A percentile compares a stretch with the other conserved stretches of the same genome.
phyloP scores from a whole-genome alignment of 305 asterid species.

The Fraxinus platypoda region DNA sequence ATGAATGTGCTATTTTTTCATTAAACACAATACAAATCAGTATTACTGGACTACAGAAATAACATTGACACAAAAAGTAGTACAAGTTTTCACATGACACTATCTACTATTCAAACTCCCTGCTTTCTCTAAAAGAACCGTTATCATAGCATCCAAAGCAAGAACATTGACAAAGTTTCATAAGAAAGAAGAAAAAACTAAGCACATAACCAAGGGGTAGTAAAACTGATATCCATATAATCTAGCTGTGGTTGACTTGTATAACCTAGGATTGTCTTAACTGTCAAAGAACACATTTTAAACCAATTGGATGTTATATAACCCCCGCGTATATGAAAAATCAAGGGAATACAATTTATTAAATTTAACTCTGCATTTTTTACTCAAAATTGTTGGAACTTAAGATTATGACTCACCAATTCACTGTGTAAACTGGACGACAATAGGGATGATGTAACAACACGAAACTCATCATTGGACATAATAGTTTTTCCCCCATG shows the following conservation, averaged over 20 bases:
- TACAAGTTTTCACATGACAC: not conserved
- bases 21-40: not conserved
- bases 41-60: not conserved
- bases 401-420: slow-evolving; percentile 48
- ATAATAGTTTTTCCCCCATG: not conserved
- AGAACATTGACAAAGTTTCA: not conserved
- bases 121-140: not conserved
- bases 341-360: not conserved
- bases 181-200: not conserved
- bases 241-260: not conserved
- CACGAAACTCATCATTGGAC: slow-evolving; percentile 46
- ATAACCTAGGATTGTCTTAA: not conserved
- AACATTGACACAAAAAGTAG: not conserved
- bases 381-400: not conserved
- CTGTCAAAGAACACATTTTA: not conserved
- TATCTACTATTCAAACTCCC: not conserved
- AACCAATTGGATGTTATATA: not conserved
- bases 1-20: not conserved
- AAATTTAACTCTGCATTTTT: not conserved
- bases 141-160: not conserved
- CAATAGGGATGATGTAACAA: slow-evolving; percentile 69
- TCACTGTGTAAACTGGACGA: slow-evolving; percentile 77
- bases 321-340: not conserved
- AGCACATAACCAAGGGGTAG: not conserved
- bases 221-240: not conserved